These are phyloP conservation scores for Amylocystis lapponica DNA, from an alignment of 768 basidiomycete genomes.

Conservation along the genomic window DNA sequence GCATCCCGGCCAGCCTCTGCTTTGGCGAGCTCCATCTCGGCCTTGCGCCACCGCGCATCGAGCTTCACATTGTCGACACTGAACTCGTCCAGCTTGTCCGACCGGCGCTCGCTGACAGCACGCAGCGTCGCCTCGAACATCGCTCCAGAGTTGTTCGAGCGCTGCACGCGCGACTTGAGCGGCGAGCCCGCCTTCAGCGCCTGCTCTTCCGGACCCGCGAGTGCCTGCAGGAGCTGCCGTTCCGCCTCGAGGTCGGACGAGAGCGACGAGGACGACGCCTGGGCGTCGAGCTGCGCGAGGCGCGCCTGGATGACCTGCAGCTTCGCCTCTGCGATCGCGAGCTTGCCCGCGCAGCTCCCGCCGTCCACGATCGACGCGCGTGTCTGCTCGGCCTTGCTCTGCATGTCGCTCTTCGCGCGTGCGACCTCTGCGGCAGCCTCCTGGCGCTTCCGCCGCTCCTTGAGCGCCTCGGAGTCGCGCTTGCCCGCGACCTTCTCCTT, in stretches of 20 bases:
- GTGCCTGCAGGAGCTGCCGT: conserved; percentile 56
- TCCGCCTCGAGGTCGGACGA: conserved; percentile 67
- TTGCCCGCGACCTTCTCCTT: conserved; percentile 81
- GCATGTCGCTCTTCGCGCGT: conserved; percentile 66
- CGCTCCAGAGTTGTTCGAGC: conserved; percentile 66
- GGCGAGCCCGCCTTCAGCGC: conserved; percentile 53
- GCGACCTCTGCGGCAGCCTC: conserved; percentile 73
- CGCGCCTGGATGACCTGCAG: conserved; percentile 59
- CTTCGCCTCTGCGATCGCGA: conserved; percentile 65
- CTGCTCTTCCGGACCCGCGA: conserved; percentile 69
- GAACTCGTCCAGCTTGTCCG: conserved; percentile 71
- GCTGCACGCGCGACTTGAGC: conserved; percentile 52
- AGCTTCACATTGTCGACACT: conserved; percentile 66
- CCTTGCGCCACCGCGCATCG: conserved; percentile 57
- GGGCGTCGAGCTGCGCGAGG: conserved; percentile 48
- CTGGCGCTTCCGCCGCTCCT: conserved; percentile 57
- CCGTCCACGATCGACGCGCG: conserved; percentile 70
- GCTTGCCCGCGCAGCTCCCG: conserved; percentile 64
- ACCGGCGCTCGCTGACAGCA: conserved; percentile 75
- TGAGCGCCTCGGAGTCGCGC: conserved; percentile 54
- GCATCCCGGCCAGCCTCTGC: conserved; percentile 62
- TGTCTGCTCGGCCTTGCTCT: conserved; percentile 64
- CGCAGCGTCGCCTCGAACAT: conserved; percentile 86
- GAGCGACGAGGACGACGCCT: conserved; percentile 34
- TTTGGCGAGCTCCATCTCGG: conserved; percentile 66